These are phyloP conservation scores for Zopfia rhizophila DNA, from an alignment of 2,329 filamentous ascomycete species.

Conservation along the genomic window DNA sequence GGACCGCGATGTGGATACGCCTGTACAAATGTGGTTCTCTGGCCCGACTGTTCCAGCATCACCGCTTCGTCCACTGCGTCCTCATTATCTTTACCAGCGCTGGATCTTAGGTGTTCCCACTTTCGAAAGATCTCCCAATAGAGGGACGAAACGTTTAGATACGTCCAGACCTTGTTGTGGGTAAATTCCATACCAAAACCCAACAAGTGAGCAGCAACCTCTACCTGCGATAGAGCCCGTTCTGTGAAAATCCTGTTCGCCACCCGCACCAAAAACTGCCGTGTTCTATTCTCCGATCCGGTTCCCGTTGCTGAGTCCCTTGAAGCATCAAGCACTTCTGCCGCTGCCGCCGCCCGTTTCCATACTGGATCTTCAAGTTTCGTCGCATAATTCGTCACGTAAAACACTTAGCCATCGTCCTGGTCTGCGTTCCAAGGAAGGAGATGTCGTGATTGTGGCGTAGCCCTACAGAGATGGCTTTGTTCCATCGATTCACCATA, in stretches of 20 bases:
- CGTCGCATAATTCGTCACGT: slow-evolving; percentile 7
- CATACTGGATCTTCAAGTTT: slow-evolving; percentile 4
- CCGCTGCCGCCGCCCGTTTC: slow-evolving; percentile 6
- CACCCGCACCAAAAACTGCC: slow-evolving; percentile 2
- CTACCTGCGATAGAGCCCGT: slow-evolving; percentile 5
- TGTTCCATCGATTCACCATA: slow-evolving; percentile 8
- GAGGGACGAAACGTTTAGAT: too few species aligned
- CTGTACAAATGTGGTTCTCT: too few species aligned
- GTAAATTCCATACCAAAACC: slow-evolving; percentile 6
- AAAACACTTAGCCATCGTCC: slow-evolving; percentile 7
- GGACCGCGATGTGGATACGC: too few species aligned
- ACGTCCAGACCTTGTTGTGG: neutral
- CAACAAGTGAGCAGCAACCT: slow-evolving; percentile 1
- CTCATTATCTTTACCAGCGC: too few species aligned
- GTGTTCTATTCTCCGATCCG: neutral
- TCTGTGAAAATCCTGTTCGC: slow-evolving; percentile 6
- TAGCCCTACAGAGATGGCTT: slow-evolving; percentile 2
- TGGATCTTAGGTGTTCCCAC: too few species aligned
- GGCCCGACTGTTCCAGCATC: too few species aligned
- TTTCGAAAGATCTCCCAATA: too few species aligned
- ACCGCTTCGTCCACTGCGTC: too few species aligned
- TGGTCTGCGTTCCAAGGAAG: slow-evolving; percentile 5
- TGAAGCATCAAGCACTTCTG: neutral
- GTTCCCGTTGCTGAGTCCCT: too few species aligned
- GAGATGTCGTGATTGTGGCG: slow-evolving; percentile 9